A percentile compares a stretch with the other conserved stretches of the same genome.
These are phyloP conservation scores for Marchantia paleacea DNA, from an alignment of 225 moss, liverwort and hornwort genomes.

Conservation along the genomic window DNA sequence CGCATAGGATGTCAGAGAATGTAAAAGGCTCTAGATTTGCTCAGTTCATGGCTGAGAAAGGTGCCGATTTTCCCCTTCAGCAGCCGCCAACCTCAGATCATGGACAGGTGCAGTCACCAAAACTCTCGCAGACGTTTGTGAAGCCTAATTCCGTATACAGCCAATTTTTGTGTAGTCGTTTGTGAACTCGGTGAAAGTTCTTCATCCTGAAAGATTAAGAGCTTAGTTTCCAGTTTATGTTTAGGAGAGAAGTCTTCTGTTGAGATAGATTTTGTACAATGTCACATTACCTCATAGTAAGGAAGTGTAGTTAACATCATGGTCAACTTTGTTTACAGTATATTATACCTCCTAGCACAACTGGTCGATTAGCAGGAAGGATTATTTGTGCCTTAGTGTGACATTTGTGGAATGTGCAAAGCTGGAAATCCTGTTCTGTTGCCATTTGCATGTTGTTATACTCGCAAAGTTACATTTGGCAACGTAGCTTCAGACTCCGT, in stretches of 20 bases:
- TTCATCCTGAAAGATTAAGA: not conserved
- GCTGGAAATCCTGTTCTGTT: not conserved
- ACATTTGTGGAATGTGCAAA: not conserved
- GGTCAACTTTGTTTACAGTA: not conserved
- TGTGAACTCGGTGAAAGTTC: conserved; percentile 20
- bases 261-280: conserved; percentile 1
- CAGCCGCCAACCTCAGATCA: conserved; percentile 15
- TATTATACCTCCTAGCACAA: not conserved
- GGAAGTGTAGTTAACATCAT: not conserved
- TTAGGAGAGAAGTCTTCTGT: not conserved
- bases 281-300: not conserved
- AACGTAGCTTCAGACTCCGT: not conserved
- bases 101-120: conserved; percentile 18
- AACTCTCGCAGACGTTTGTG: not conserved
- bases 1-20: conserved; percentile 27
- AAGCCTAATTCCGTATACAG: not conserved
- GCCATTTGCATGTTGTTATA: not conserved
- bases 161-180: conserved; percentile 27
- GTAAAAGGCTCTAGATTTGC: conserved; percentile 76
- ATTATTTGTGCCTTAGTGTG: not conserved
- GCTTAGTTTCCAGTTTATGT: not conserved
- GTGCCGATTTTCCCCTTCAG: conserved; percentile 44
- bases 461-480: not conserved
- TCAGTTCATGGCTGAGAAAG: conserved; percentile 61
- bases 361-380: not conserved